phyloP scores from a whole-genome alignment of 306 rosid genomes.

The Mimosa bimucronata region DNA sequence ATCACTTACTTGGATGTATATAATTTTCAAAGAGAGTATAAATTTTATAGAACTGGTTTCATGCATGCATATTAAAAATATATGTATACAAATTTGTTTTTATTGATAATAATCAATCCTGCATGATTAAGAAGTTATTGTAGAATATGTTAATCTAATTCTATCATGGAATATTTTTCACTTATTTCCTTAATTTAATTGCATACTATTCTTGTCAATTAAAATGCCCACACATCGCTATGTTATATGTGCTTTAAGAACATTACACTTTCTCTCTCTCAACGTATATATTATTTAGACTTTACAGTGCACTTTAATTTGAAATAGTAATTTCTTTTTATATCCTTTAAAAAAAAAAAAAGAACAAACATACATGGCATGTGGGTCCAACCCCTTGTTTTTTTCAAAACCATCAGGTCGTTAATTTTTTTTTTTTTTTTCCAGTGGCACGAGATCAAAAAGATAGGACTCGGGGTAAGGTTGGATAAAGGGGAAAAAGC shows the following conservation, averaged over 20 bases:
- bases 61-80: too few species aligned
- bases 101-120: background rate
- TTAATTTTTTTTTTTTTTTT: too few species aligned
- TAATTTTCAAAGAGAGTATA: too few species aligned
- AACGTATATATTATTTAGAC: background rate
- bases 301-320: constrained; percentile 11
- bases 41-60: too few species aligned
- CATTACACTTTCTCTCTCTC: background rate
- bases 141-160: background rate
- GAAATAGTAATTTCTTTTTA: background rate
- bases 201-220: background rate
- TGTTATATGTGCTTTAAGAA: background rate
- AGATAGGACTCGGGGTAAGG: background rate
- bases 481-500: too few species aligned
- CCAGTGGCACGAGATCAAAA: background rate
- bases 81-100: too few species aligned
- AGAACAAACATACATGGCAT: too few species aligned
- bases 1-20: too few species aligned
- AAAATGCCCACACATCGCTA: background rate
- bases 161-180: background rate
- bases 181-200: background rate
- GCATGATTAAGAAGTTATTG: background rate
- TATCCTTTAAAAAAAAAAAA: background rate
- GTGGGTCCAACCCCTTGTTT: too few species aligned
- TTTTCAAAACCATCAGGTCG: too few species aligned